Conservation (phyloP, 1,284 basidiomycete species). For the Sphaerobolus stellatus region DNA sequence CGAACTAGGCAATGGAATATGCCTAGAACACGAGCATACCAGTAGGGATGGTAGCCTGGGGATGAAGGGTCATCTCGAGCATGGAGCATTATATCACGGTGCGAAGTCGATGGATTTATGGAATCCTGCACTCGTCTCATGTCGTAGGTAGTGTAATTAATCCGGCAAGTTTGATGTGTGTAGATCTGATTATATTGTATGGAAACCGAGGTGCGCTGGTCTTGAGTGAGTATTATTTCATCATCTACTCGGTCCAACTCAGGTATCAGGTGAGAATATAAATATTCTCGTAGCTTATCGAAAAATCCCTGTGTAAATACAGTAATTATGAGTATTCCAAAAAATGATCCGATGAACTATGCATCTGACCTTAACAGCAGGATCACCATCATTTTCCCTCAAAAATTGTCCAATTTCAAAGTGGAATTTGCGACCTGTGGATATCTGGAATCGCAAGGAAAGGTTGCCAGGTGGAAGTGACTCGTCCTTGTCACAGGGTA, state of each 20-base stretch:
- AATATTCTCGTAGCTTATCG: no score
- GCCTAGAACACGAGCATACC: slow-evolving; percentile 36
- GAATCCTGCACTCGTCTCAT: slow-evolving; percentile 33
- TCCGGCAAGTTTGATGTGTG: not conserved
- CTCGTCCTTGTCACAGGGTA: no score
- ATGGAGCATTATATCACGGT: slow-evolving; percentile 24
- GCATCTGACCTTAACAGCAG: not conserved
- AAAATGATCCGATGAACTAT: not conserved
- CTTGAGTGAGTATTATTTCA: not conserved
- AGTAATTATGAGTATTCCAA: no score
- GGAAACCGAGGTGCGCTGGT: not conserved
- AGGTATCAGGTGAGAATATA: no score
- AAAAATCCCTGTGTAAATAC: no score
- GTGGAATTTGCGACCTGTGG: not conserved
- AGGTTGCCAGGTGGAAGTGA: no score
- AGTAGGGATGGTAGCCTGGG: slow-evolving; percentile 25
- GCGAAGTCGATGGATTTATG: slow-evolving; percentile 23
- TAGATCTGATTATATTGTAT: slow-evolving; percentile 24
- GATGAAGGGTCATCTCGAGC: slow-evolving; percentile 15
- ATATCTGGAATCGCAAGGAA: not conserved
- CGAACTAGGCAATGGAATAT: slow-evolving; percentile 31
- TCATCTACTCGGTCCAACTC: no score
- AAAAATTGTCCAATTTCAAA: not conserved
- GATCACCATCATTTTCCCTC: not conserved
- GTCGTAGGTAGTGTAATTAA: slow-evolving; percentile 50